Percentiles rank a stretch among this genome's conserved stretches.
Evolutionary conservation across 1,284 basidiomycete species (phyloP).

Genomic region (Heterobasidion occidentale): DNA sequence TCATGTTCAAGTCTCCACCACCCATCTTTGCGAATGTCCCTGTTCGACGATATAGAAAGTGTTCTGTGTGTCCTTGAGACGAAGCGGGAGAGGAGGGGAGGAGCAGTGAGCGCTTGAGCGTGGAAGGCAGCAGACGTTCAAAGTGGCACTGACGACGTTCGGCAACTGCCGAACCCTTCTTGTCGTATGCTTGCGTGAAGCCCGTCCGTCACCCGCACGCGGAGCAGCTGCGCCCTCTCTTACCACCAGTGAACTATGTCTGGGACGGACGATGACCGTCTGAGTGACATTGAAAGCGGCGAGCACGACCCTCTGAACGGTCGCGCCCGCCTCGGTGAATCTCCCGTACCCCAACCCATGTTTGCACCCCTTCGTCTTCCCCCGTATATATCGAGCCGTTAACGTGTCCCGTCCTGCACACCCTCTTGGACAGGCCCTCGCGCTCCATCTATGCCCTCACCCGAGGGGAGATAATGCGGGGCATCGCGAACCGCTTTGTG

Average conservation of each 20-base stretch:
- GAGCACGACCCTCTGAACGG: slow-evolving; percentile 24
- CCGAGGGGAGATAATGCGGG: slow-evolving; percentile 68
- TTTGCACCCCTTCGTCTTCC: slow-evolving; percentile 15
- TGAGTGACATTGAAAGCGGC: slow-evolving; percentile 26
- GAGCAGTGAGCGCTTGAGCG: not conserved
- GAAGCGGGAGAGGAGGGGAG: not conserved
- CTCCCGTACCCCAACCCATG: slow-evolving; percentile 7
- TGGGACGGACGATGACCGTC: not conserved
- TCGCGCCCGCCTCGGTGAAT: slow-evolving; percentile 1
- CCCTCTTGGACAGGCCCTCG: slow-evolving; percentile 39
- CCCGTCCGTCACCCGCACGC: not conserved
- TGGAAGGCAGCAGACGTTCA: not conserved
- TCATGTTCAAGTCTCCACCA: slow-evolving; percentile 93
- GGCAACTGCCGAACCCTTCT: not conserved
- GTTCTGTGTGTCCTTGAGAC: slow-evolving; percentile 7
- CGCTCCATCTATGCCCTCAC: slow-evolving; percentile 78
- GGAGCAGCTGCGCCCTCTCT: not conserved
- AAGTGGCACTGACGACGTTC: not conserved
- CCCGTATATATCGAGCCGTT: slow-evolving; percentile 8
- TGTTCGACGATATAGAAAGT: slow-evolving; percentile 8
- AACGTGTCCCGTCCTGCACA: not conserved
- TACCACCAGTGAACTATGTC: not conserved
- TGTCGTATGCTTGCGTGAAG: not conserved
- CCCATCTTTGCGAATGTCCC: slow-evolving; percentile 69
- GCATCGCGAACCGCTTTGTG: slow-evolving; percentile 80